Percentiles rank a stretch among this genome's conserved stretches.
Evolutionary conservation across 257 asterid genomes (phyloP).

Genomic region (Solanum clarkiae): DNA sequence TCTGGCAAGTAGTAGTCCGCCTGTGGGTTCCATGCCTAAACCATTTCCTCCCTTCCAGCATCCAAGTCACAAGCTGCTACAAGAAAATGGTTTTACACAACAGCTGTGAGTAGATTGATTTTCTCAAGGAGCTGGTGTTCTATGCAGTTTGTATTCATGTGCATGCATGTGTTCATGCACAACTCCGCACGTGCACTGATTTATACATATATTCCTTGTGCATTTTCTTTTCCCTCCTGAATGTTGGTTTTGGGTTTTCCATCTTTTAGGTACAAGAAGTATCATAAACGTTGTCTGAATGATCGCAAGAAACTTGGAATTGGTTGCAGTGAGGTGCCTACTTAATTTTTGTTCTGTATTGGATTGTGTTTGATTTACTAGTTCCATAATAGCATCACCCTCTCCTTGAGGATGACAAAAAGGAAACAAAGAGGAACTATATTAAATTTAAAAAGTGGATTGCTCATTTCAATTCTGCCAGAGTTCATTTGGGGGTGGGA

Average conservation of each 20-base stretch:
- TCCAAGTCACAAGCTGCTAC: conserved; percentile 81
- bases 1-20: conserved; percentile 58
- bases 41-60: conserved; percentile 82
- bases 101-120: conserved; percentile 56
- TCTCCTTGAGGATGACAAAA: not conserved
- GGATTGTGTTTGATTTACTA: not conserved
- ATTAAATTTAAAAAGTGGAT: not conserved
- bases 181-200: not conserved
- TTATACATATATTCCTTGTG: not conserved
- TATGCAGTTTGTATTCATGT: not conserved
- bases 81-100: conserved; percentile 91
- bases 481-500: not conserved
- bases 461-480: not conserved
- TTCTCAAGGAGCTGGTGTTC: not conserved
- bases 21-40: conserved; percentile 75
- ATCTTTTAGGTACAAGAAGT: conserved; percentile 61
- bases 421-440: not conserved
- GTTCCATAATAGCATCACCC: not conserved
- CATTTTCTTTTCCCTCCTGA: not conserved
- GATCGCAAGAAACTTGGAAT: conserved; percentile 84
- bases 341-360: not conserved
- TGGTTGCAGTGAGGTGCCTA: conserved; percentile 84
- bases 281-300: conserved; percentile 61
- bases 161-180: not conserved
- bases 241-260: conserved; percentile 3